Conservation (phyloP, 352 stramenopile species). For the Pythium utonaiense region DNA sequence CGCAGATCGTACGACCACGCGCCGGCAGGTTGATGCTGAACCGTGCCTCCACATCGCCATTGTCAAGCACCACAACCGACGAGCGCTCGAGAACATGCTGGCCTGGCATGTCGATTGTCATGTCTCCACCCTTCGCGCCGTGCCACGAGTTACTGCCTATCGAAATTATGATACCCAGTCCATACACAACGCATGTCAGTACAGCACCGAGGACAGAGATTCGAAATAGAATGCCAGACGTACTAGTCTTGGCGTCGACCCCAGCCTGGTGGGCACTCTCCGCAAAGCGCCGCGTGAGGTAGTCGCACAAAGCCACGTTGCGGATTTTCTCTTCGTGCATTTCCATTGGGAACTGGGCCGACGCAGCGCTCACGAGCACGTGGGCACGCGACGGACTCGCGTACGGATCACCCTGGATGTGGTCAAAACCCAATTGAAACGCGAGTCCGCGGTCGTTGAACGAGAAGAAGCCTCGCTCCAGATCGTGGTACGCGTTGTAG, state of each 20-base stretch:
- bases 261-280: conserved; percentile 45
- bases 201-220: not conserved
- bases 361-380: conserved; percentile 68
- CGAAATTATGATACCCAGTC: not conserved
- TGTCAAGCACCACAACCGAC: conserved; percentile 73
- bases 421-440: conserved; percentile 90
- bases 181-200: not conserved
- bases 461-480: conserved; percentile 50
- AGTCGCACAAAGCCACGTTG: conserved; percentile 89
- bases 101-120: conserved; percentile 90
- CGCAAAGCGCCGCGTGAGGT: conserved; percentile 85
- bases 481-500: conserved; percentile 82
- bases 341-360: conserved; percentile 78
- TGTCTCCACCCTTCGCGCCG: conserved; percentile 91
- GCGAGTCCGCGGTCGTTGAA: conserved; percentile 26
- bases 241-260: conserved; percentile 58
- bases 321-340: conserved; percentile 75
- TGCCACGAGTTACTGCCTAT: conserved; percentile 70
- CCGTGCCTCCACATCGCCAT: conserved; percentile 87
- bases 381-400: conserved; percentile 93
- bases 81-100: conserved; percentile 95
- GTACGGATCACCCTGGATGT: conserved; percentile 95
- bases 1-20: conserved; percentile 91
- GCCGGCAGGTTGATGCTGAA: conserved; percentile 96
- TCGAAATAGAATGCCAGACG: conserved; percentile 10